Base-by-base conservation (phyloP, 306 rosid genomes). In the Quercus bicolor region DNA sequence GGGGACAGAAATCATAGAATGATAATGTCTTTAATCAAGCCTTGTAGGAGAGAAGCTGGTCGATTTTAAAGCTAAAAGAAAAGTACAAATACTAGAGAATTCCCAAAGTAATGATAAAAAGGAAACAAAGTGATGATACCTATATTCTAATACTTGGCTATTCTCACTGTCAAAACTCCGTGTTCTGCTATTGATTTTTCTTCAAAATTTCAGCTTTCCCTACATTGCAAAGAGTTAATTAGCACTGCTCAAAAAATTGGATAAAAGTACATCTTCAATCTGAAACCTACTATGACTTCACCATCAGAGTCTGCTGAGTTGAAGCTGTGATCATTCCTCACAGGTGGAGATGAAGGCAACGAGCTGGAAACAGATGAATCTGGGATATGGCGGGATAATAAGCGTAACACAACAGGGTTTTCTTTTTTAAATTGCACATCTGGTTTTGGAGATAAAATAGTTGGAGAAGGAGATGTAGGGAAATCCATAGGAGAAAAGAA, bases 401-500 rank as follows among this genome's bases (percentile, higher is more conserved):
- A 85, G 70, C 89, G 91, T 89, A 94, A 78, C 60, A 70, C 37
- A 61, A 84, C 77, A 80, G 60, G 56, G 6, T 87, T 60, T 82
- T 83, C 92, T 45, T 79, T 86, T 87, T 75, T 81, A 66, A 21
- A 2, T 12, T 26, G 77, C 28, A 21, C 70, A 11, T 86, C 85
- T 34, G 70, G 68, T 61, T 75, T 85, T 80, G 86, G 56, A 56
- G 89, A 84, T 18, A 83, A 76, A 65, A 70, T 71, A 16, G 74
- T 78, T 21, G 84, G 83, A 68, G 88, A 82, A 72, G 82, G 62
- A 55, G 76, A 65, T 86, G 85, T 85, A 72, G 95, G 95, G 5
- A 97, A 91, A 56, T 77, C 75, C 45, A 88, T 56, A 62, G 97
- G 97, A 76, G 97, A 89, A 77, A 85, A 91, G 26, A 86, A 80